These are phyloP conservation scores for Dalbergia oliveri DNA, from an alignment of 306 rosid genomes.

Conservation along the genomic window DNA sequence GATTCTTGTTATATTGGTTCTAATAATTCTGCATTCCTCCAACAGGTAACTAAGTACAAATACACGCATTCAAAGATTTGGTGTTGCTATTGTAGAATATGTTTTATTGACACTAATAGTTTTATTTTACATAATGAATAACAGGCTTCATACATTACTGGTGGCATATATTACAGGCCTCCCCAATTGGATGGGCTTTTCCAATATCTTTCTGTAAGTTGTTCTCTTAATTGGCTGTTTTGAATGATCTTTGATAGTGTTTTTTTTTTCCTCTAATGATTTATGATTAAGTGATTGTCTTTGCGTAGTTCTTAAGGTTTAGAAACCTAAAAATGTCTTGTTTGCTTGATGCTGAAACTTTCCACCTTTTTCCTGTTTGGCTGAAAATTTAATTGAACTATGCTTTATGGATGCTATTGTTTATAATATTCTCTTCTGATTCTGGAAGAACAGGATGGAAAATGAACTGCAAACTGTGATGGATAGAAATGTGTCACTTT, in stretches of 20 bases:
- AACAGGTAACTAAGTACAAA: conserved; percentile 74
- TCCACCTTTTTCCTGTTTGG: background rate
- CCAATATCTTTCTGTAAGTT: conserved; percentile 90
- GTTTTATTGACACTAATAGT: conserved; percentile 39
- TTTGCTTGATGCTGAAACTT: conserved; percentile 17
- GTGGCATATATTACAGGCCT: conserved; percentile 94
- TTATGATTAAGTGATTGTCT: background rate
- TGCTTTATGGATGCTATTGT: conserved; percentile 3
- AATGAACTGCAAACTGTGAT: conserved; percentile 6
- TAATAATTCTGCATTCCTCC: conserved; percentile 91
- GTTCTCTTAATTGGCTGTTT: conserved; percentile 39
- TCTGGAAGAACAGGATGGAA: conserved; percentile 18
- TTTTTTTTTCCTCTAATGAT: background rate
- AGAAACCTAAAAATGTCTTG: conserved; percentile 6
- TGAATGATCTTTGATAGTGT: conserved; percentile 22
- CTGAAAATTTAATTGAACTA: conserved; percentile 9
- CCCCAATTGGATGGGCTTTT: conserved; percentile 85
- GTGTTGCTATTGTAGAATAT: conserved; percentile 34
- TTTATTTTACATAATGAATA: conserved; percentile 47
- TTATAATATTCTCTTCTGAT: background rate
- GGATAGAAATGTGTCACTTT: conserved; percentile 7
- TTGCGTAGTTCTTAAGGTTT: background rate
- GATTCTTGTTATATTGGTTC: conserved; percentile 91
- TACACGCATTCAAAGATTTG: conserved; percentile 25
- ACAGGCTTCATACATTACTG: conserved; percentile 94